Percentiles rank a stretch among this genome's conserved stretches.
Evolutionary conservation across 768 basidiomycete genomes (phyloP).

Genomic region (Hebeloma cylindrosporum): DNA sequence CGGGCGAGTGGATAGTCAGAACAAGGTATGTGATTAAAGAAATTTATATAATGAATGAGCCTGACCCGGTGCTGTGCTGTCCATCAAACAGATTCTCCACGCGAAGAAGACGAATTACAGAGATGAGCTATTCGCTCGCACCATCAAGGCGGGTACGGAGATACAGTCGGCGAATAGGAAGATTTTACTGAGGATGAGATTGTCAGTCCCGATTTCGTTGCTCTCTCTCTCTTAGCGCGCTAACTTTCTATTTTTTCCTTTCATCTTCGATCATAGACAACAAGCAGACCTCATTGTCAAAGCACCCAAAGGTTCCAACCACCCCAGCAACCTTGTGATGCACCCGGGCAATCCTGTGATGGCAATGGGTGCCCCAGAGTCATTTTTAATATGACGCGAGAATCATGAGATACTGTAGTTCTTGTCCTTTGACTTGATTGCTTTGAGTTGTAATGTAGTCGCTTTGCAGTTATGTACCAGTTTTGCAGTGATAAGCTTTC

Average conservation of each 20-base stretch:
- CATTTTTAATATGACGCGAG: no score
- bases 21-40: constrained; percentile 60
- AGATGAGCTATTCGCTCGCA: constrained; percentile 70
- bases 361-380: no score
- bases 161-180: constrained; percentile 76
- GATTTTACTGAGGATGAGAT: constrained; percentile 74
- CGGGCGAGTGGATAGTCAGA: constrained; percentile 85
- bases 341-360: no score
- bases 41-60: not conserved
- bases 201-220: no score
- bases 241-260: not conserved
- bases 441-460: no score
- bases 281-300: constrained; percentile 80
- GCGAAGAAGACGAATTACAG: constrained; percentile 81
- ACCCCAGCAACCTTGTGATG: no score
- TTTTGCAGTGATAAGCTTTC: no score
- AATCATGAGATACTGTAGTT: no score
- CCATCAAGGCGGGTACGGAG: constrained; percentile 70
- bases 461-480: no score
- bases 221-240: constrained; percentile 4
- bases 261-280: constrained; percentile 47
- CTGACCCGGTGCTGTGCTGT: constrained; percentile 1
- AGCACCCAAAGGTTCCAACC: constrained; percentile 45
- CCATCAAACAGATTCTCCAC: constrained; percentile 59
- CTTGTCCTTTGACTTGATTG: no score